phyloP scores from a whole-genome alignment of 2,329 filamentous ascomycete genomes.

The Aspergillus sp. region DNA sequence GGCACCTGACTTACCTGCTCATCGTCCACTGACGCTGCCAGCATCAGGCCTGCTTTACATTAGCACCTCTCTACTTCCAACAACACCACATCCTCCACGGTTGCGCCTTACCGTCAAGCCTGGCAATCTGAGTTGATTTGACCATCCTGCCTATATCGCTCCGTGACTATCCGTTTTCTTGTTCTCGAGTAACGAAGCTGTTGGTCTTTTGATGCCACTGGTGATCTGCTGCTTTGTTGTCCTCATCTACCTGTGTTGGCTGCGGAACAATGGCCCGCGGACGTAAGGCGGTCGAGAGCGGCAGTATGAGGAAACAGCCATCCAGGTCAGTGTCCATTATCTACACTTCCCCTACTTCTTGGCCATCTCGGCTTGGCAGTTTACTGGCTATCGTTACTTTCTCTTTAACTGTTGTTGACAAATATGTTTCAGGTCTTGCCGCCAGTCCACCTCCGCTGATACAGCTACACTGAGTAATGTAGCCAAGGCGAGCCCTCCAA shows the following conservation, averaged over 20 bases:
- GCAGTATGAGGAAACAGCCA: constrained; percentile 26
- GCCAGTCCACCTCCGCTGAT: constrained; percentile 23
- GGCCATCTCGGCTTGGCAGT: not conserved
- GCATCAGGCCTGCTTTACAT: constrained; percentile 71
- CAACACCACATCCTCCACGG: not conserved
- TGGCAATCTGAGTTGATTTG: constrained; percentile 87
- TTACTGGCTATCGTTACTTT: not conserved
- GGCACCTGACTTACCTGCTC: constrained; percentile 60
- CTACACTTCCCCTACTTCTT: not conserved
- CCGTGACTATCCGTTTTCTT: not conserved
- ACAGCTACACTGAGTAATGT: constrained; percentile 27
- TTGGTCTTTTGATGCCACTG: constrained; percentile 1
- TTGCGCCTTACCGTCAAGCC: constrained; percentile 73
- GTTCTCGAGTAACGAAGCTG: not conserved
- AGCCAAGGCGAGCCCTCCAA: constrained; percentile 22
- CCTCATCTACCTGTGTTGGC: constrained; percentile 9
- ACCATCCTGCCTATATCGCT: constrained; percentile 60
- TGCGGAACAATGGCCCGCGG: constrained; percentile 32
- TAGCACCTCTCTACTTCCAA: constrained; percentile 18
- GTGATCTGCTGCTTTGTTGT: constrained; percentile 22
- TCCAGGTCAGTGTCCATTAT: constrained; percentile 18
- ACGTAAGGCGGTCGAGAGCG: constrained; percentile 35
- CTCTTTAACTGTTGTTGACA: constrained; percentile 2
- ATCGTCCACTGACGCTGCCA: constrained; percentile 93
- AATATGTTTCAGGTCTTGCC: constrained; percentile 24